A percentile compares a stretch with the other conserved stretches of the same genome.
phyloP scores from a whole-genome alignment of 208 protist species.

The Phytomonas francai region DNA sequence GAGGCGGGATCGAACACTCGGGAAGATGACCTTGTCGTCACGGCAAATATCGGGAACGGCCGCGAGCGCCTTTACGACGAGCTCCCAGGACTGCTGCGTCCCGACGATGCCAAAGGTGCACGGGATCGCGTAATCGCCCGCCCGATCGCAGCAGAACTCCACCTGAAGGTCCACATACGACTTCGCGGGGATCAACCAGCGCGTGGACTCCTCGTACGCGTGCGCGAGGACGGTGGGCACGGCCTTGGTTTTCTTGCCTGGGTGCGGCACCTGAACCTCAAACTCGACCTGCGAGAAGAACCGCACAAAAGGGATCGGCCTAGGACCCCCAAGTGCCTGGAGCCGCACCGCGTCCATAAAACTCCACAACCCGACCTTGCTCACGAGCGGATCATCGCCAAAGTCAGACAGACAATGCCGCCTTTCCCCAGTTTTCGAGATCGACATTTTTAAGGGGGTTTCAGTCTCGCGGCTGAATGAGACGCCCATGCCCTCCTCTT shows the following conservation, averaged over 20 bases:
- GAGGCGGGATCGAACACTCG: slow-evolving; percentile 27
- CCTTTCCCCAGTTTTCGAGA: not conserved
- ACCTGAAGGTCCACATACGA: slow-evolving; percentile 58
- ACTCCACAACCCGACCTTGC: not conserved
- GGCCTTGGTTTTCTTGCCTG: slow-evolving; percentile 18
- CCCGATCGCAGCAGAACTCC: slow-evolving; percentile 71
- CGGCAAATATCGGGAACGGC: slow-evolving; percentile 82
- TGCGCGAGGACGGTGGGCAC: slow-evolving; percentile 16
- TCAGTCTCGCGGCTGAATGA: not conserved
- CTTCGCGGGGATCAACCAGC: slow-evolving; percentile 75
- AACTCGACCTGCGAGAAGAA: slow-evolving; percentile 68
- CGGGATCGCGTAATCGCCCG: slow-evolving; percentile 20
- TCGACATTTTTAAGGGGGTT: not conserved
- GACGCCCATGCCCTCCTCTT: not conserved
- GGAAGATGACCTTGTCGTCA: slow-evolving; percentile 85
- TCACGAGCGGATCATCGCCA: not conserved
- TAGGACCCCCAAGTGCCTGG: not conserved
- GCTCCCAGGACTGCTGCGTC: slow-evolving; percentile 42
- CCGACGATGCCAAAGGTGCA: slow-evolving; percentile 84
- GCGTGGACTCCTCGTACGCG: slow-evolving; percentile 55
- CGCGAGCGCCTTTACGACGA: slow-evolving; percentile 37
- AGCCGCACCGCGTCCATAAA: not conserved
- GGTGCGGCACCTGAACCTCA: slow-evolving; percentile 26
- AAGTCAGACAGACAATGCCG: not conserved
- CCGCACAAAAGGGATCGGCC: slow-evolving; percentile 32